Evolutionary conservation across 2,329 filamentous ascomycete species (phyloP), one percentile per base, ranked within the genome.

Genomic region (Cytospora leucostoma): DNA sequence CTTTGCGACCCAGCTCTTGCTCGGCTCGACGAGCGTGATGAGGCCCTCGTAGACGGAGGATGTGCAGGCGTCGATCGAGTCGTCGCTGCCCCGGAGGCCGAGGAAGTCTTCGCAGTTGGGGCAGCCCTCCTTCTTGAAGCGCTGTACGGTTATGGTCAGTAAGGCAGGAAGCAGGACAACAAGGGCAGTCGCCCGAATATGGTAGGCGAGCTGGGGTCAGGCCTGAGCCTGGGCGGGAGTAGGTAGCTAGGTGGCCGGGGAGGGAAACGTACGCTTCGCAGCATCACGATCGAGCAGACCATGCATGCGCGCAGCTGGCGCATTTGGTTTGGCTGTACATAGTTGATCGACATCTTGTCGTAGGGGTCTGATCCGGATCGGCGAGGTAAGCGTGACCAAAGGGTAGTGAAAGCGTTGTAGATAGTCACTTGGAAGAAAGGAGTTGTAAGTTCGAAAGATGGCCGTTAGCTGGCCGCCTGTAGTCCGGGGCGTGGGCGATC

Each of bases 21-120:
- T 79, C n/a, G 93, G 93, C 74, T 97, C 89, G 55, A 89, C 87
- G 44, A 98, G 84, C 49, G 91, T 87, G 74, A 98, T 92, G 68
- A 97, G 79, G 55, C 95, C 95, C 76, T 99, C 95, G 74, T 95
- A 99, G 68, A 98, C 93, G 73, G 94, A 91, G 15, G 92, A 97
- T 21, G 95, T 99, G 84, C 93, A 97, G 79, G 93, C 92, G 74
- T 92, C 88, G 72, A 98, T 91, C 67, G 88, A 85, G 66, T 99
- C 95, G 70, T 84, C 80, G 68, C 89, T 90, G 74, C 89, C 88
- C 68, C 86, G 84, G 66, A 98, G 89, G 75, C 92, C 88, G 64
- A 99, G 89, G 76, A 97, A 91, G 56, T 91, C 87, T 74, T 97
- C 94, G 84, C 95, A 99, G 82, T 99, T 99, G 66, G 95, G 95